Conservation (phyloP, 345 rosid genomes). For the Iberis pinnata region DNA sequence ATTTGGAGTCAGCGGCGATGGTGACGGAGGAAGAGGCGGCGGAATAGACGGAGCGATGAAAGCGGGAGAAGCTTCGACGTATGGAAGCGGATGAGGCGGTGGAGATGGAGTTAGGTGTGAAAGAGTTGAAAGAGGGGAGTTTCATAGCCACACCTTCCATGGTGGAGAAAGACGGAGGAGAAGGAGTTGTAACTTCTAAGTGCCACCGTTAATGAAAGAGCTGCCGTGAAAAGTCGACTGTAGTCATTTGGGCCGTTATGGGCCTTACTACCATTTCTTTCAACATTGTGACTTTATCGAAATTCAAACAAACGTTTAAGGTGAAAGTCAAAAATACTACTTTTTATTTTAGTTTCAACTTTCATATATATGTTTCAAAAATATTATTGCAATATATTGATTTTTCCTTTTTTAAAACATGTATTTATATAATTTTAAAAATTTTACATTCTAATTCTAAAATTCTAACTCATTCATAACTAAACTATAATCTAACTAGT, state of each 20-base stretch:
- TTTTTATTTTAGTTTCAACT: too few relatives aligned
- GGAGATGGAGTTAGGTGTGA: conserved; percentile 29
- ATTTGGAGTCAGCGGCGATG: conserved; percentile 26
- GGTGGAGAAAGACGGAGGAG: conserved; percentile 17
- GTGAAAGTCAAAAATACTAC: too few relatives aligned
- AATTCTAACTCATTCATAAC: too few relatives aligned
- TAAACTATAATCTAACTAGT: too few relatives aligned
- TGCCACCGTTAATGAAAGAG: neutral
- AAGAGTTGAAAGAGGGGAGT: conserved; percentile 42
- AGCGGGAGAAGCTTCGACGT: conserved; percentile 14
- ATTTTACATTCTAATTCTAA: too few relatives aligned
- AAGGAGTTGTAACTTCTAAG: neutral
- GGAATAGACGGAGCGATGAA: conserved; percentile 25
- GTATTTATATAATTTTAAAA: too few relatives aligned
- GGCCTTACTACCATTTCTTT: too few relatives aligned
- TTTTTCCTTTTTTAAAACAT: too few relatives aligned
- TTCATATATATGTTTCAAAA: too few relatives aligned
- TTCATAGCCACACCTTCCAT: conserved; percentile 56
- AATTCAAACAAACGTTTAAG: too few relatives aligned
- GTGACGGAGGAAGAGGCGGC: conserved; percentile 31
- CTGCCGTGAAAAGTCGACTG: neutral
- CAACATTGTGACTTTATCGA: too few relatives aligned
- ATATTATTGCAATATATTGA: too few relatives aligned
- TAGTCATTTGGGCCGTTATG: neutral
- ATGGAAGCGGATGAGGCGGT: conserved; percentile 16